Base-by-base conservation (phyloP, 495 filamentous ascomycete genomes). In the Podospora pseudoanserina region DNA sequence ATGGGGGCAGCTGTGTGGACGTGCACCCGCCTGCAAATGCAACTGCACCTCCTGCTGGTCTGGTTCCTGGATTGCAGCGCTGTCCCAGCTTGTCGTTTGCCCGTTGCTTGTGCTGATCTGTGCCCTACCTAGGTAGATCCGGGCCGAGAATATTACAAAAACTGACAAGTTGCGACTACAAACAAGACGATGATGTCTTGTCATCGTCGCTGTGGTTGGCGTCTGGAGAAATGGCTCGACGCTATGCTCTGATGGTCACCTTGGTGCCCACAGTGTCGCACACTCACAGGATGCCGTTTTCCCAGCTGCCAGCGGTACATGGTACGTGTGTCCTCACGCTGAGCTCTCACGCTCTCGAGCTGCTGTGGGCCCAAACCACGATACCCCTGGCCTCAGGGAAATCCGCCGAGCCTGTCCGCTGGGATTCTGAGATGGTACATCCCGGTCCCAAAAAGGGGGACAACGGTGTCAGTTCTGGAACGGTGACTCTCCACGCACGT, bases 321-420 rank as follows among this genome's bases (percentile, higher is more conserved):
- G 60, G 60, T 67, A 57, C 65, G 59, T 61, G 63, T 70, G 18
- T 54, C 34, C 23, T 58, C 55, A 19, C 55, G n/a, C 18, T 58
- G 55, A 26, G 55, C 55, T 58, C 58, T 68, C 58, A 23, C 61
- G 61, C 61, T 65, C 65, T 39, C 13, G 60, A 30, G 44, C 11
- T 18, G 32, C 27, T 56, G 59, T 59, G 44, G 49, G 55, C 39
- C 67, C 49, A 4, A 5, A 60, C 65, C 67, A 63, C 34, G 67
- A 68, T 7, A 65, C 64, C 70, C 75, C 68, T 69, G 73, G 39
- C 68, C 53, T 63, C 44, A 60, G 34, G 68, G 16, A 68, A 68
- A 71, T 71, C 67, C 75, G 69, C 72, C 70, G 74, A 74, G 71
- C 65, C 66, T 66, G 54, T 70, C 67, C 59, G 67, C 67, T 67